These are phyloP conservation scores for Sphenostylis stenocarpa DNA, from an alignment of 306 rosid genomes.

Conservation along the genomic window DNA sequence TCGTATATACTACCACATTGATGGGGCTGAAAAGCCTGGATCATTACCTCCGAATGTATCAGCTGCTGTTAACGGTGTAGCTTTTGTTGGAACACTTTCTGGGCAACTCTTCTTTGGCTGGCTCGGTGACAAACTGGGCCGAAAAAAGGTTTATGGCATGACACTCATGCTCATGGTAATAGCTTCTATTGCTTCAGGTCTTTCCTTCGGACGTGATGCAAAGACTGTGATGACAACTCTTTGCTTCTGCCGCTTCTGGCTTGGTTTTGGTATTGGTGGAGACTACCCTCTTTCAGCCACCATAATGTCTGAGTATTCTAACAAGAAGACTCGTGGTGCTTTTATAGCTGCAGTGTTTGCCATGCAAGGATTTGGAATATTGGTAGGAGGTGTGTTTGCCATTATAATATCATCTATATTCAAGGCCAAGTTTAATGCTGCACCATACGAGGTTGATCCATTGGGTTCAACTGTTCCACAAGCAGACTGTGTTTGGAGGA, in stretches of 20 bases:
- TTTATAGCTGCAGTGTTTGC: conserved; percentile 83
- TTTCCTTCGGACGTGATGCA: conserved; percentile 58
- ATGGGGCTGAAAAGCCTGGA: conserved; percentile 57
- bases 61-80: conserved; percentile 75
- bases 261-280: conserved; percentile 81
- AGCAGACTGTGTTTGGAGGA: conserved; percentile 71
- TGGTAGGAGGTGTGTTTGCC: conserved; percentile 67
- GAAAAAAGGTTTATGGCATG: conserved; percentile 72
- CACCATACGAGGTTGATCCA: conserved; percentile 46
- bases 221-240: conserved; percentile 66
- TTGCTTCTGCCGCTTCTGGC: conserved; percentile 81
- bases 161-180: conserved; percentile 70
- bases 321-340: too few relatives aligned
- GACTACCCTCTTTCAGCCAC: conserved; percentile 85
- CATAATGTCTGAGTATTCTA: too few relatives aligned
- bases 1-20: conserved; percentile 69
- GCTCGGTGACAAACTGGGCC: conserved; percentile 77
- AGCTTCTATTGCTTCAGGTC: conserved; percentile 68
- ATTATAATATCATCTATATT: conserved; percentile 45
- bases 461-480: conserved; percentile 56
- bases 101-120: too few relatives aligned
- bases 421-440: conserved; percentile 44
- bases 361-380: conserved; percentile 84
- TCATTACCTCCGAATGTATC: conserved; percentile 69
- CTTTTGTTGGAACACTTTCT: conserved; percentile 69